Evolutionary conservation across 495 filamentous ascomycete species (phyloP).

Genomic region (Sporormia fimetaria): DNA sequence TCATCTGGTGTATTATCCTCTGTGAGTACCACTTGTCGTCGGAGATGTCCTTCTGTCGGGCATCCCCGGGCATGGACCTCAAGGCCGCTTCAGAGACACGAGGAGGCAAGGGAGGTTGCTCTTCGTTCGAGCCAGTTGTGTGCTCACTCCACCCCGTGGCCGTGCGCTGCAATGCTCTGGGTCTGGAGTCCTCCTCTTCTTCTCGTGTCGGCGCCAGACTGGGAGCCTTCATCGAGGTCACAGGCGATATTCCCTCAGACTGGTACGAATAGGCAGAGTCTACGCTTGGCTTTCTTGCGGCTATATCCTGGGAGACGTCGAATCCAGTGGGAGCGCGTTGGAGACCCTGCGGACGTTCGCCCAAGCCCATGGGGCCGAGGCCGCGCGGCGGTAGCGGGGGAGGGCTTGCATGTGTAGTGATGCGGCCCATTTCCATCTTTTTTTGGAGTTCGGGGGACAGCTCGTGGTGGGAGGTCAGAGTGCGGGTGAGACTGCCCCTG

Average conservation of each 20-base stretch:
- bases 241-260: conserved; percentile 12
- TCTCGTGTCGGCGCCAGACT: conserved; percentile 8
- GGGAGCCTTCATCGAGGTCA: conserved; percentile 1
- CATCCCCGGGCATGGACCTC: neutral
- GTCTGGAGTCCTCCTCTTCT: conserved; percentile 24
- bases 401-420: conserved; percentile 14
- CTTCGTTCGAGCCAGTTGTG: conserved; percentile 1
- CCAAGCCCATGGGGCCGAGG: conserved; percentile 20
- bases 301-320: conserved; percentile 10
- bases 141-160: conserved; percentile 19
- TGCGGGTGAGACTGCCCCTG: conserved; percentile 11
- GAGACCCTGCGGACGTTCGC: conserved; percentile 11
- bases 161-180: conserved; percentile 13
- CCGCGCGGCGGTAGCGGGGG: conserved; percentile 16
- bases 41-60: conserved; percentile 12
- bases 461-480: conserved; percentile 16
- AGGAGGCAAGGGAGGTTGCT: conserved; percentile 2
- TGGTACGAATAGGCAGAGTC: conserved; percentile 19
- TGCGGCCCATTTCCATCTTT: conserved; percentile 23
- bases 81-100: neutral
- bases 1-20: conserved; percentile 57
- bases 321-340: conserved; percentile 21
- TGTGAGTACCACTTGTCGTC: conserved; percentile 38
- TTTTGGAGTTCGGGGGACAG: conserved; percentile 20
- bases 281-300: conserved; percentile 19